Evolutionary conservation across 2,329 filamentous ascomycete genomes (phyloP), one percentile per base, ranked within the genome.

Genomic region (Taxawa tesnikishii): DNA sequence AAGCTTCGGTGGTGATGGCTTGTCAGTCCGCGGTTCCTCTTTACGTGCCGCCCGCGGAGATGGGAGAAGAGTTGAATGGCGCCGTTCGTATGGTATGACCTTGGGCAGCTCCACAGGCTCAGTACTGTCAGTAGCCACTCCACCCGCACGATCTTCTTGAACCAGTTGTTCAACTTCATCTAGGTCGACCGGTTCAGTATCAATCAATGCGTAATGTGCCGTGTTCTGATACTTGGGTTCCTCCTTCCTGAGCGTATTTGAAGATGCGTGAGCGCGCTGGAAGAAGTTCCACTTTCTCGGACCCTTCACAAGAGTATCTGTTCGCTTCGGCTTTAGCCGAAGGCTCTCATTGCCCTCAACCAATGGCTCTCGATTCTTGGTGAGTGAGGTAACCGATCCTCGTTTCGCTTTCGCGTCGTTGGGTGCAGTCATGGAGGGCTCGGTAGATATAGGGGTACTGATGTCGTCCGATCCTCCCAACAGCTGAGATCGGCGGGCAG

Each of bases 201-300:
- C 69, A 37, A 72, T 53, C 39, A 75, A 52, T 4, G 69, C 71
- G 43, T 76, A 77, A 42, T 74, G 71, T 6, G 71, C 65, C 9
- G 16, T 30, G n/a, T n/a, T n/a, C 15, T 19, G 28, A 9, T 19
- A 29, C 47, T 21, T 37, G 30, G n/a, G 40, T 17, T 32, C 29
- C 28, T 16, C 30, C 18, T 24, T 25, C 21, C 41, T 19, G 15
- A 27, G 32, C 16, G 15, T 16, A 38, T 19, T 40, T 31, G 36
- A 43, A 23, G 40, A 47, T 37, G 39, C 40, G 28, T 50, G 49
- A 6, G 59, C 56, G 9, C 62, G 52, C 32, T 74, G 69, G 37
- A 76, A 74, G 40, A 76, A 71, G 42, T 72, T 75, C 70, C 69
- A 75, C 50, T 62, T 63, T 38, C 55, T 54, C 14, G 54, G 44